phyloP scores from a whole-genome alignment of 1,284 basidiomycete genomes.

The Ceratobasidium sp. region DNA sequence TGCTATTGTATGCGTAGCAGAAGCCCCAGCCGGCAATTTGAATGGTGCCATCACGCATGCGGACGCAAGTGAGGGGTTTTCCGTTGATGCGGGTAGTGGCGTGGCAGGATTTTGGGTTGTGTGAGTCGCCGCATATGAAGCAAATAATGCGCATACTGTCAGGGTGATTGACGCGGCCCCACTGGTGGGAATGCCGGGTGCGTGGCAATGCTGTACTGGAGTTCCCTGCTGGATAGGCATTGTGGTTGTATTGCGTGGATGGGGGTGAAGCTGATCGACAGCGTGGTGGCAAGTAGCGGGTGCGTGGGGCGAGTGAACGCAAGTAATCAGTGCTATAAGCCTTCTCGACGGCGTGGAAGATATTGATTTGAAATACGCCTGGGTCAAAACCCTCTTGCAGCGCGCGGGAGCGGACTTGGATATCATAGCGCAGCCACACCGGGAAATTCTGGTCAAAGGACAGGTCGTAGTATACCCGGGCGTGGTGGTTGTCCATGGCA shows the following conservation, averaged over 20 bases:
- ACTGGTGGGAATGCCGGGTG: too few species aligned
- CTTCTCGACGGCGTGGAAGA: neutral
- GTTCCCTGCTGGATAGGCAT: too few species aligned
- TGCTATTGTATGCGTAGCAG: slow-evolving; percentile 31
- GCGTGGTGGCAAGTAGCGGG: neutral
- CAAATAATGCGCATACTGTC: too few species aligned
- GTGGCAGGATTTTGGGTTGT: neutral
- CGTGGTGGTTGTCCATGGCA: neutral
- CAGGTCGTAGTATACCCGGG: neutral
- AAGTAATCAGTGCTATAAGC: neutral
- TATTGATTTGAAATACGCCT: neutral
- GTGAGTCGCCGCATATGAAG: neutral
- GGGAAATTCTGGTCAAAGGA: neutral
- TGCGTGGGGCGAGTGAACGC: too few species aligned
- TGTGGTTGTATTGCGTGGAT: neutral
- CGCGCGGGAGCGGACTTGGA: neutral
- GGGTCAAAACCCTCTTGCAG: neutral
- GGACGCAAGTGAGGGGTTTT: neutral
- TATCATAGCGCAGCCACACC: slow-evolving; percentile 5
- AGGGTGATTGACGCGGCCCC: too few species aligned
- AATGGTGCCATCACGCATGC: neutral
- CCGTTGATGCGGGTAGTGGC: neutral
- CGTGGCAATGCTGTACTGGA: neutral
- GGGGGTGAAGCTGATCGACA: neutral
- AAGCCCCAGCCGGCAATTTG: neutral